phyloP scores from a whole-genome alignment of 1,284 basidiomycete genomes.

The Tilletia setariae region DNA sequence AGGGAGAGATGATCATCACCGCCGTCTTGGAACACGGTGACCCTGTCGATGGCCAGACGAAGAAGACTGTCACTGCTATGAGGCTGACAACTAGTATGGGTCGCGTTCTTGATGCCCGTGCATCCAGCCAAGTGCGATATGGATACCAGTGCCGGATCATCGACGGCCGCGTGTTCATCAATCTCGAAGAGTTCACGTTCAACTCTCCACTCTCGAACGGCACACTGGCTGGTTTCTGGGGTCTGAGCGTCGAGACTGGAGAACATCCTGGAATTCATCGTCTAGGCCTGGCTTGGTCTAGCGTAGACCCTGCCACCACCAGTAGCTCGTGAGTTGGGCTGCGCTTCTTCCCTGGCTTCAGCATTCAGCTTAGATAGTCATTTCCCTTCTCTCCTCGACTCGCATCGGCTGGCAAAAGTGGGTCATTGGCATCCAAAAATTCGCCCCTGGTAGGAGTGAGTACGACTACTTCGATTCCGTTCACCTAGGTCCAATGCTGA shows the following conservation, averaged over 20 bases:
- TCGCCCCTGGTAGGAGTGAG: no score
- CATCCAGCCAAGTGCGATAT: neutral
- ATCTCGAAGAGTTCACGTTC: conserved; percentile 5
- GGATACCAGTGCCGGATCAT: neutral
- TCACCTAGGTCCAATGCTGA: no score
- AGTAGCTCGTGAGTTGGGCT: no score
- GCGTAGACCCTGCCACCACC: no score
- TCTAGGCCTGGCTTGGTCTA: conserved; percentile 1
- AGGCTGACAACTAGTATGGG: conserved; percentile 1
- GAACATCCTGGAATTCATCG: neutral
- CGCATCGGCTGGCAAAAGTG: no score
- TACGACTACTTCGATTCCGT: no score
- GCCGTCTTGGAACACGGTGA: conserved; percentile 1
- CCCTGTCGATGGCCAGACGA: neutral
- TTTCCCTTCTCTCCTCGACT: no score
- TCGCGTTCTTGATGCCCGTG: neutral
- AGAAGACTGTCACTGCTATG: conserved; percentile 6
- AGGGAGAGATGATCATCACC: conserved; percentile 2
- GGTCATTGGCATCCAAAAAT: no score
- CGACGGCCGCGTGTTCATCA: neutral
- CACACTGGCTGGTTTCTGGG: neutral
- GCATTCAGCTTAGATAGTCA: no score
- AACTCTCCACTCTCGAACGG: neutral
- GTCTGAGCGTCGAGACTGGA: neutral
- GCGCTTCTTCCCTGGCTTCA: no score